These are phyloP conservation scores for Ascochyta pisi DNA, from an alignment of 2,329 filamentous ascomycete genomes.

Conservation along the genomic window DNA sequence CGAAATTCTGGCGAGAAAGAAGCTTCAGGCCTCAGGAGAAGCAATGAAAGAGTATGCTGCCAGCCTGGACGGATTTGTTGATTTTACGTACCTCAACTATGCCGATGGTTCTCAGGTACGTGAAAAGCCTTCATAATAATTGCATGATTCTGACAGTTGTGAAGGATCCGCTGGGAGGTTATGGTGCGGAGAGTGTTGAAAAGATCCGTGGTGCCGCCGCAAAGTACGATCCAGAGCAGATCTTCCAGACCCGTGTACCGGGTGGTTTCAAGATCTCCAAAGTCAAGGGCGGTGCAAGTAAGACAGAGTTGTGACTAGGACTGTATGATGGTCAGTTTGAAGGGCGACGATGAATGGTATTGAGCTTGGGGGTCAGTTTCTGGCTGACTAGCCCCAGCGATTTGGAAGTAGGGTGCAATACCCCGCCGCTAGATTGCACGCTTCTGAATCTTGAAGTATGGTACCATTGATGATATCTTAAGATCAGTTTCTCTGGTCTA, in stretches of 20 bases:
- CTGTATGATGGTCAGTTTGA: too few species aligned
- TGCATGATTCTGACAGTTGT: slow-evolving; percentile 23
- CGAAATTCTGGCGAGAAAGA: slow-evolving; percentile 20
- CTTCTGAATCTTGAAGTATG: too few species aligned
- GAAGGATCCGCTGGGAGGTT: slow-evolving; percentile 49
- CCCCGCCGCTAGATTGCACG: too few species aligned
- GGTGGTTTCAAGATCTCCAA: slow-evolving; percentile 53
- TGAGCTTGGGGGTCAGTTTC: too few species aligned
- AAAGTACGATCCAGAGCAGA: slow-evolving; percentile 50
- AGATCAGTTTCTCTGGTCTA: too few species aligned
- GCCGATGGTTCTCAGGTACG: slow-evolving; percentile 38
- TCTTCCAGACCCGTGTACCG: slow-evolving; percentile 51
- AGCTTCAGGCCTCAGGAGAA: slow-evolving; percentile 19
- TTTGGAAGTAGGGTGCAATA: too few species aligned
- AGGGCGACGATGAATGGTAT: too few species aligned
- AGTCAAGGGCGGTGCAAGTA: slow-evolving; percentile 1
- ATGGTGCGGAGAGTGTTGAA: slow-evolving; percentile 48
- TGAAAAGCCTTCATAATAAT: background rate
- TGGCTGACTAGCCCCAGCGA: too few species aligned
- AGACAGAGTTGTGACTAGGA: slow-evolving; percentile 1
- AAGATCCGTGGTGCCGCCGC: slow-evolving; percentile 42
- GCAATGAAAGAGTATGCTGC: slow-evolving; percentile 23
- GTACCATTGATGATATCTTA: too few species aligned
- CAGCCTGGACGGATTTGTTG: slow-evolving; percentile 17
- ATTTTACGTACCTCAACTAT: slow-evolving; percentile 45